A percentile compares a stretch with the other conserved stretches of the same genome.
Conservation (phyloP, 495 filamentous ascomycete genomes). For the Penicillium paxilli region DNA sequence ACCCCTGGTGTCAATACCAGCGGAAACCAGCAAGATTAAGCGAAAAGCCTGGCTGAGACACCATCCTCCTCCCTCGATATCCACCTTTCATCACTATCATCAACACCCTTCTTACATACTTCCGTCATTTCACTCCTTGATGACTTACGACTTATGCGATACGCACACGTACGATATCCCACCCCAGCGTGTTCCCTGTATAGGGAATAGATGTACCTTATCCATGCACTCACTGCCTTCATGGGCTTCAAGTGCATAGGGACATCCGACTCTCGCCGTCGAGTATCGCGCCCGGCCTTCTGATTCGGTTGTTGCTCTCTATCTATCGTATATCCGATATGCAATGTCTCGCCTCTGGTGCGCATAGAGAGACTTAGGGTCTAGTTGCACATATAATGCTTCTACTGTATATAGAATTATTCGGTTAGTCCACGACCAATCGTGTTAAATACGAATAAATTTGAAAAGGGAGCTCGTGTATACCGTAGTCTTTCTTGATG, state of each 20-base stretch:
- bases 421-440: not conserved
- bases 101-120: not conserved
- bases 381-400: not conserved
- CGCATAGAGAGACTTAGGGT: not conserved
- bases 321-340: not conserved
- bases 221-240: not conserved
- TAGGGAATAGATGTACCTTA: not conserved
- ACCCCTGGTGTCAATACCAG: constrained; percentile 15
- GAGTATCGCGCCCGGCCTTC: constrained; percentile 5
- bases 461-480: not conserved
- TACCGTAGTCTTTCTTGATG: too few species aligned
- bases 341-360: not conserved
- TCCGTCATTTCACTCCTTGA: constrained; percentile 7
- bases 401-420: not conserved
- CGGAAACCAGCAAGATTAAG: constrained; percentile 3
- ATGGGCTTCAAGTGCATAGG: not conserved
- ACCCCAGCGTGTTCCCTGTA: not conserved
- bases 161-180: constrained; percentile 18
- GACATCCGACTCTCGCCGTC: not conserved
- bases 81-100: not conserved
- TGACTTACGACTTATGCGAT: constrained; percentile 26
- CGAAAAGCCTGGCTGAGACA: constrained; percentile 19
- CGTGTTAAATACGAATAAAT: not conserved
- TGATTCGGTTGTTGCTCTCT: not conserved
- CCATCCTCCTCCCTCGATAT: not conserved